phyloP scores from a whole-genome alignment of 1,139 yeast genomes.

The Lodderomyces oxycetoniae region DNA sequence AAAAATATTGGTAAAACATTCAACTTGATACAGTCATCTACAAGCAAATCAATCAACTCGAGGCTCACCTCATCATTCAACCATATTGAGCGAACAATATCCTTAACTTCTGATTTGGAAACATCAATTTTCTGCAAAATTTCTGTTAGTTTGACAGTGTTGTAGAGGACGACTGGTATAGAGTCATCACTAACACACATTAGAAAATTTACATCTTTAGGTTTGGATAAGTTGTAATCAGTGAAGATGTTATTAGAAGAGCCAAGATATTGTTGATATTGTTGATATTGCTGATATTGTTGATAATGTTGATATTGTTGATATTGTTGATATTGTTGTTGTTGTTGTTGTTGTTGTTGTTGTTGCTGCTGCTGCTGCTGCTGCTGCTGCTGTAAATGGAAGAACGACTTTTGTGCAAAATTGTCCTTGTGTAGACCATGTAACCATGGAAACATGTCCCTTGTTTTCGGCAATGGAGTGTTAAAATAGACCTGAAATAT shows the following conservation, averaged over 20 bases:
- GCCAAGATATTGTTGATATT: conserved; percentile 1
- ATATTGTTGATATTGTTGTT: conserved; percentile 3
- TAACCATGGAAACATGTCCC: conserved; percentile 81
- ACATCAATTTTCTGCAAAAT: conserved; percentile 48
- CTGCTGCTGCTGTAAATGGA: conserved; percentile 27
- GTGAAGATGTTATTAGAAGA: conserved; percentile 6
- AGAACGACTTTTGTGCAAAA: conserved; percentile 45
- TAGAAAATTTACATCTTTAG: conserved; percentile 34
- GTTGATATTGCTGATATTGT: too few species aligned
- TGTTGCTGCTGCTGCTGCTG: conserved; percentile 3
- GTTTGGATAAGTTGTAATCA: conserved; percentile 14
- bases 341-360: too few species aligned
- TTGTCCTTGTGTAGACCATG: conserved; percentile 64
- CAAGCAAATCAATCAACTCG: conserved; percentile 20
- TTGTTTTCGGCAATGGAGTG: conserved; percentile 61
- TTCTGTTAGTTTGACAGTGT: conserved; percentile 59
- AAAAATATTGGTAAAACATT: conserved; percentile 50
- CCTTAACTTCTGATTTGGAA: conserved; percentile 31
- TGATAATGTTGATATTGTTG: too few species aligned
- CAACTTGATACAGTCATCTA: conserved; percentile 40
- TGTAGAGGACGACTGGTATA: conserved; percentile 39
- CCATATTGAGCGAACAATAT: conserved; percentile 20
- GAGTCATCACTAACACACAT: conserved; percentile 43
- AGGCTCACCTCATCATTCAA: conserved; percentile 3
- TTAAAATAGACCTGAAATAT: conserved; percentile 47